Conservation (phyloP, 495 filamentous ascomycete species). For the Daldinia decipiens region DNA sequence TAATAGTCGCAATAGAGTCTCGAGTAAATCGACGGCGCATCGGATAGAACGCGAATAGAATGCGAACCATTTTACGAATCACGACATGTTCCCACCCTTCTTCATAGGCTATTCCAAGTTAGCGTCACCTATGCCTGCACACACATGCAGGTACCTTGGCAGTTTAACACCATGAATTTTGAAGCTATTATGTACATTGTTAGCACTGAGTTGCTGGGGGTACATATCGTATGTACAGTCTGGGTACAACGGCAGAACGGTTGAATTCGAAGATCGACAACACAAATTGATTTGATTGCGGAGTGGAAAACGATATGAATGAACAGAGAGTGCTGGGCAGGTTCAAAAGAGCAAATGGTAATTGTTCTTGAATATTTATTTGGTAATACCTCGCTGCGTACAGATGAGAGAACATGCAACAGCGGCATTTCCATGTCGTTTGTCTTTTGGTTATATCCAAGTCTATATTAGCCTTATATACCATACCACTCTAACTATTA, state of each 20-base stretch:
- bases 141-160: conserved; percentile 1
- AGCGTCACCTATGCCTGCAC: neutral
- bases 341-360: neutral
- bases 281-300: conserved; percentile 20
- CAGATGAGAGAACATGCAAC: neutral
- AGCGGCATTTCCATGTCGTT: neutral
- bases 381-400: neutral
- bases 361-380: neutral
- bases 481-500: too few relatives aligned
- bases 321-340: neutral
- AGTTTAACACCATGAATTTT: neutral
- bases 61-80: neutral
- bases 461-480: too few relatives aligned
- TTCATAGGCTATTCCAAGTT: neutral
- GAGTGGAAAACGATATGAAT: neutral
- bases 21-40: conserved; percentile 27
- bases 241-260: conserved; percentile 14
- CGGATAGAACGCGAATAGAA: conserved; percentile 6
- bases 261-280: conserved; percentile 37
- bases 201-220: neutral
- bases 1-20: conserved; percentile 4
- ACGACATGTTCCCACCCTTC: neutral
- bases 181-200: too few relatives aligned
- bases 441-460: neutral
- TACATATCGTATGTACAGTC: too few relatives aligned